A percentile compares a stretch with the other conserved stretches of the same genome.
These are phyloP conservation scores for Cyclotella sp. DNA, from an alignment of 108 stramenopile species.

Conservation along the genomic window DNA sequence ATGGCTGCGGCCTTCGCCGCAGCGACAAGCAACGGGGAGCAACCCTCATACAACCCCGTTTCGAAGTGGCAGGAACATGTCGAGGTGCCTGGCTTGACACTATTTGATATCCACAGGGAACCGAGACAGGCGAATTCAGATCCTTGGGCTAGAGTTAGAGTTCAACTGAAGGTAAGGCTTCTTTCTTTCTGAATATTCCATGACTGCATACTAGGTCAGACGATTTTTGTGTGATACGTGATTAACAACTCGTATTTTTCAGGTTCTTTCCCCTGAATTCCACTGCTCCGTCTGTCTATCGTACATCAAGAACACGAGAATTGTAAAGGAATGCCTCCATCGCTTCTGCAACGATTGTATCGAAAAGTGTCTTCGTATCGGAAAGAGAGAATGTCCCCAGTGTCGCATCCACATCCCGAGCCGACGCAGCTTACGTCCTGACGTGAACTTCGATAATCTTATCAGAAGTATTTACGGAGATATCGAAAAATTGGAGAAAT, in stretches of 20 bases:
- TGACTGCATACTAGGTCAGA: too few species aligned
- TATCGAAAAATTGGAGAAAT: conserved; percentile 44
- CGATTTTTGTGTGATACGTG: too few species aligned
- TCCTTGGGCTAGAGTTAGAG: conserved; percentile 24
- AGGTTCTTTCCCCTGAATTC: conserved; percentile 51
- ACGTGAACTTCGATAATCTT: conserved; percentile 59
- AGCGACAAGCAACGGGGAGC: background rate
- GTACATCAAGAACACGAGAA: conserved; percentile 58
- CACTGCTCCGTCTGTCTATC: conserved; percentile 68
- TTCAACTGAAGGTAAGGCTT: conserved; percentile 34
- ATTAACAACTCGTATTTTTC: too few species aligned
- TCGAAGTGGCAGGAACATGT: conserved; percentile 59
- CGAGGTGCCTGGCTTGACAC: conserved; percentile 56
- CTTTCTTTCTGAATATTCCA: background rate
- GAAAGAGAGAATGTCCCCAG: conserved; percentile 62
- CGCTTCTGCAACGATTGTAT: conserved; percentile 74
- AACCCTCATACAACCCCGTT: conserved; percentile 41
- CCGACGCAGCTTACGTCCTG: conserved; percentile 53
- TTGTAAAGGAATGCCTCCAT: conserved; percentile 76
- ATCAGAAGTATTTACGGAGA: conserved; percentile 64
- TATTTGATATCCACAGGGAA: conserved; percentile 63
- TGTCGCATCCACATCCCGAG: conserved; percentile 71
- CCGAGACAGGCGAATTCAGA: conserved; percentile 37
- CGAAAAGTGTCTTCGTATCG: conserved; percentile 61
- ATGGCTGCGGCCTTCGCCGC: background rate